phyloP scores from a whole-genome alignment of 2,329 filamentous ascomycete species.

The Aspergillus glaucus region DNA sequence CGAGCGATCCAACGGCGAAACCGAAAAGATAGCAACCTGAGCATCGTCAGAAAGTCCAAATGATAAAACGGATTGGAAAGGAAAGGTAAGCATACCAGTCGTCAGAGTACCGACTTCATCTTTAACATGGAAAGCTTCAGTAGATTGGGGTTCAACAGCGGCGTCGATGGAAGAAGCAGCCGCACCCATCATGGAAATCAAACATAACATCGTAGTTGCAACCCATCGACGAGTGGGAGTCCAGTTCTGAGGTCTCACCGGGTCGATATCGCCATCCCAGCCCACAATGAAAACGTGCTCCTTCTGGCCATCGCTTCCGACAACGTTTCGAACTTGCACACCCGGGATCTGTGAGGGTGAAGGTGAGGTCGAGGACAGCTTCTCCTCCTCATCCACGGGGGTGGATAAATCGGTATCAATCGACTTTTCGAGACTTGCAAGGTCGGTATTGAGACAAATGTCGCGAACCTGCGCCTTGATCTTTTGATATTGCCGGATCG shows the following conservation, averaged over 20 bases:
- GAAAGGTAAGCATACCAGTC: conserved; percentile 23
- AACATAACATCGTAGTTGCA: conserved; percentile 38
- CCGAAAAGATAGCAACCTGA: conserved; percentile 31
- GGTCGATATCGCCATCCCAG: conserved; percentile 28
- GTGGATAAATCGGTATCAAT: background rate
- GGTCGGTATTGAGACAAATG: background rate
- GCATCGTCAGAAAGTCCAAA: background rate
- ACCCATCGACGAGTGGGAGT: conserved; percentile 31
- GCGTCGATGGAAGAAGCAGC: conserved; percentile 50
- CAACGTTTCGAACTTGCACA: background rate
- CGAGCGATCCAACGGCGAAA: conserved; percentile 43
- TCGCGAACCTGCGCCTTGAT: background rate
- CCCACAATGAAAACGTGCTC: conserved; percentile 22
- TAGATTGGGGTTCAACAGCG: conserved; percentile 40
- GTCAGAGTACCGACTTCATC: conserved; percentile 47
- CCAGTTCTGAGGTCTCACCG: conserved; percentile 34
- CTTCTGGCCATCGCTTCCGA: background rate
- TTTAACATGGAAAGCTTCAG: conserved; percentile 43
- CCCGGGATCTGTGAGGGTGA: background rate
- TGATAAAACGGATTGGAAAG: background rate
- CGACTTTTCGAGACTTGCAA: background rate
- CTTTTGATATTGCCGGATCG: background rate
- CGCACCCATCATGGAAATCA: conserved; percentile 47
- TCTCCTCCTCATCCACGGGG: background rate
- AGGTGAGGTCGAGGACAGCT: background rate